Evolutionary conservation across 768 basidiomycete species (phyloP).

Genomic region (Mycena galericulata): DNA sequence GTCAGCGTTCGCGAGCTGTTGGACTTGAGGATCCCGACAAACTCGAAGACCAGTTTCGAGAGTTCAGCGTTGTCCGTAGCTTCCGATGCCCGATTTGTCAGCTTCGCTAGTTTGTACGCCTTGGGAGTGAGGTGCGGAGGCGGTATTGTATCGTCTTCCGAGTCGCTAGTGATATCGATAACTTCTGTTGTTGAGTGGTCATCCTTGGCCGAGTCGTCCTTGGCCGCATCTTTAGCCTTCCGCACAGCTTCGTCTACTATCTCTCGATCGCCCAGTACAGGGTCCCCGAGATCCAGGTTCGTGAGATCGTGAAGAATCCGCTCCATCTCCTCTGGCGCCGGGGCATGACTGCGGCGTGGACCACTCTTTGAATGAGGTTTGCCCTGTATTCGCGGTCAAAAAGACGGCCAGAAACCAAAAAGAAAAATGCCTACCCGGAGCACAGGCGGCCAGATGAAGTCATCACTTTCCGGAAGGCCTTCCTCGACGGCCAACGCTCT

Average conservation of each 20-base stretch:
- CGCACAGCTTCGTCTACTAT: conserved; percentile 57
- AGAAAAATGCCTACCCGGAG: conserved; percentile 41
- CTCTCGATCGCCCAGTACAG: conserved; percentile 63
- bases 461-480: conserved; percentile 69
- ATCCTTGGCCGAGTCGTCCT: conserved; percentile 38
- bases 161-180: conserved; percentile 63
- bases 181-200: conserved; percentile 41
- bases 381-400: neutral
- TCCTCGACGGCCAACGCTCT: conserved; percentile 67
- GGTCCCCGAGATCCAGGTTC: conserved; percentile 67
- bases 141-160: conserved; percentile 44
- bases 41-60: conserved; percentile 66
- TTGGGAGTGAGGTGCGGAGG: conserved; percentile 57
- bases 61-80: conserved; percentile 70
- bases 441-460: conserved; percentile 82
- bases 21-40: conserved; percentile 70
- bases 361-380: conserved; percentile 46
- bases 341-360: conserved; percentile 52
- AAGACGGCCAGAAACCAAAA: no score
- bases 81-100: conserved; percentile 56
- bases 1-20: conserved; percentile 62
- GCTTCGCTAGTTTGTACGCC: conserved; percentile 62
- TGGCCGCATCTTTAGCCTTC: conserved; percentile 46
- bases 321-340: conserved; percentile 61
- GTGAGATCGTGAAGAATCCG: conserved; percentile 69